A percentile compares a stretch with the other conserved stretches of the same genome.
Evolutionary conservation across 2,329 filamentous ascomycete genomes (phyloP).

Genomic region (Fusarium tanahbumbuense): DNA sequence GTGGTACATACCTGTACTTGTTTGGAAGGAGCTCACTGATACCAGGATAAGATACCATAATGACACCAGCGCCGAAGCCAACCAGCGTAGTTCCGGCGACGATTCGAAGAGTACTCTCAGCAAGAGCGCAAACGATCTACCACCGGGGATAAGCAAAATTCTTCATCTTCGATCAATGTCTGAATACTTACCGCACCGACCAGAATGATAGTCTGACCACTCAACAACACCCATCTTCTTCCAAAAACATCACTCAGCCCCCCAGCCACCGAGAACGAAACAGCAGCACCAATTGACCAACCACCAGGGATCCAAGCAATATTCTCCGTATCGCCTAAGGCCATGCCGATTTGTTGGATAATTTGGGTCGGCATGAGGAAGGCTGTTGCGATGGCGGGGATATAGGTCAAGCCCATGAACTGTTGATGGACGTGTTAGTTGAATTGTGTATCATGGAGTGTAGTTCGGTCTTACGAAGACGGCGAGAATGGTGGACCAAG

Average conservation of each 20-base stretch:
- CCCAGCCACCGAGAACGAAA: slow-evolving; percentile 12
- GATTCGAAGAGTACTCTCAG: not conserved
- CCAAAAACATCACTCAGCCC: slow-evolving; percentile 18
- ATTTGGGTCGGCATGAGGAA: slow-evolving; percentile 20
- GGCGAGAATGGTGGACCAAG: slow-evolving; percentile 11
- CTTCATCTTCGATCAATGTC: too few species aligned
- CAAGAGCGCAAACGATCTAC: slow-evolving; percentile 13
- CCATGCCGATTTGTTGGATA: slow-evolving; percentile 13
- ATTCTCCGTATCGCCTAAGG: slow-evolving; percentile 1
- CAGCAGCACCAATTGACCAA: slow-evolving; percentile 15
- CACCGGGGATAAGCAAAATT: accelerated
- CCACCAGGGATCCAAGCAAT: slow-evolving; percentile 20
- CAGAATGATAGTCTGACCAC: slow-evolving; percentile 10
- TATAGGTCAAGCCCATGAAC: slow-evolving; percentile 19
- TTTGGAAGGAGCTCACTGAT: slow-evolving; percentile 15
- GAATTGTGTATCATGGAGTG: accelerated
- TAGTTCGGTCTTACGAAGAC: not conserved
- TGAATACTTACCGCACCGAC: not conserved
- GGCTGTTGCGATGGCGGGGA: slow-evolving; percentile 13
- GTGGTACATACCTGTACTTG: slow-evolving; percentile 1
- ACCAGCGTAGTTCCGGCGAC: slow-evolving; percentile 15
- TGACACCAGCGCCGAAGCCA: slow-evolving; percentile 11
- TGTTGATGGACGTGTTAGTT: not conserved
- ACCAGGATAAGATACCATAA: slow-evolving; percentile 14
- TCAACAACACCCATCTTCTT: slow-evolving; percentile 6